Evolutionary conservation across 441 rosid genomes (phyloP).

Genomic region (Omphalea diandra): DNA sequence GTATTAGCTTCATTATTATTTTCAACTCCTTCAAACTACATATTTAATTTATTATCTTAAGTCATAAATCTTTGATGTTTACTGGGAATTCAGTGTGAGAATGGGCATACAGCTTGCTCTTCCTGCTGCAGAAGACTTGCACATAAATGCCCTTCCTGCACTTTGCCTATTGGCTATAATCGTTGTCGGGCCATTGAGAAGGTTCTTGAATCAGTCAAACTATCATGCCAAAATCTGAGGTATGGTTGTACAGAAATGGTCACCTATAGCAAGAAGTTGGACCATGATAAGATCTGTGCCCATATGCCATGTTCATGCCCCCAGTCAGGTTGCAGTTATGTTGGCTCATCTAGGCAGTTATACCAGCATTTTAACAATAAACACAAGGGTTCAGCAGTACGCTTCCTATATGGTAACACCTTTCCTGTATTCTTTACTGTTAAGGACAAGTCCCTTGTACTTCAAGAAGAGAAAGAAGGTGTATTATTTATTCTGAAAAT

Average conservation of each 20-base stretch:
- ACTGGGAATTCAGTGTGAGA: slow-evolving; percentile 51
- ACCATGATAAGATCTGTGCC: slow-evolving; percentile 47
- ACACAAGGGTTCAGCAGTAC: slow-evolving; percentile 25
- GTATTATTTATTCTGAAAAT: slow-evolving; percentile 32
- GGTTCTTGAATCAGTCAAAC: slow-evolving; percentile 50
- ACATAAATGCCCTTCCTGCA: slow-evolving; percentile 56
- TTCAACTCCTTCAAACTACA: background rate
- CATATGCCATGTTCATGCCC: slow-evolving; percentile 57
- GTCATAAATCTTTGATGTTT: slow-evolving; percentile 4
- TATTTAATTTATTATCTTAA: background rate
- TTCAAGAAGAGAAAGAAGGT: slow-evolving; percentile 37
- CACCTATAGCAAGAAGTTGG: slow-evolving; percentile 31
- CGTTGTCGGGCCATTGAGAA: slow-evolving; percentile 78
- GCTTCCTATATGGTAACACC: slow-evolving; percentile 18
- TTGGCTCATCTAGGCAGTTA: slow-evolving; percentile 37
- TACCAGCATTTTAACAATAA: slow-evolving; percentile 33
- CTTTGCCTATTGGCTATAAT: slow-evolving; percentile 56
- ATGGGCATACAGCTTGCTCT: slow-evolving; percentile 67
- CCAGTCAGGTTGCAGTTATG: slow-evolving; percentile 35
- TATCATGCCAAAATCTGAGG: slow-evolving; percentile 40
- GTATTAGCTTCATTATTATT: background rate
- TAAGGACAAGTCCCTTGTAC: slow-evolving; percentile 17
- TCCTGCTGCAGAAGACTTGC: slow-evolving; percentile 50
- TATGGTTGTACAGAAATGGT: slow-evolving; percentile 48
- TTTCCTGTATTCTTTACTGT: slow-evolving; percentile 17